Conservation (phyloP, 1,284 basidiomycete genomes). For the Boletus mariae region DNA sequence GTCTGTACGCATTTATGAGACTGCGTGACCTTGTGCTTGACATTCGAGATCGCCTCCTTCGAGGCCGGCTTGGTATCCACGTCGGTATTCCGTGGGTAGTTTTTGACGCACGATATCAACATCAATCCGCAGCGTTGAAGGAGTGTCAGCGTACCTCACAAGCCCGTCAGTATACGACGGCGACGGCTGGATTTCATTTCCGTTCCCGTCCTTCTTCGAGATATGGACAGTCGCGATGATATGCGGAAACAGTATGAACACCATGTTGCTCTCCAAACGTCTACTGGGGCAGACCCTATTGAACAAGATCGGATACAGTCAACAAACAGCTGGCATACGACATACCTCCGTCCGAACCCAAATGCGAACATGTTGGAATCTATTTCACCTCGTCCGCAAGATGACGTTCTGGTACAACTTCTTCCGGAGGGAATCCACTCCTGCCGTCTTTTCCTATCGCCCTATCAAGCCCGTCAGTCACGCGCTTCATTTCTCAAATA, state of each 20-base stretch:
- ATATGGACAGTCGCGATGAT: conserved; percentile 15
- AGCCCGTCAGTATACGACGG: conserved; percentile 12
- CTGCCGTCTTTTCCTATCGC: conserved; percentile 17
- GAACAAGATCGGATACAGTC: background rate
- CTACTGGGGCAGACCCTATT: conserved; percentile 20
- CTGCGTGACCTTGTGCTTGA: background rate
- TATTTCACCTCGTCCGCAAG: conserved; percentile 3
- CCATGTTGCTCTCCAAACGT: conserved; percentile 16
- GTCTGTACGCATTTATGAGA: too few relatives aligned
- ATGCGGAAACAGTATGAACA: conserved; percentile 17
- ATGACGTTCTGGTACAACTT: conserved; percentile 18
- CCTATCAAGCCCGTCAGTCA: conserved; percentile 4
- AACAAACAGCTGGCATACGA: background rate
- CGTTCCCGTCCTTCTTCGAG: conserved; percentile 10
- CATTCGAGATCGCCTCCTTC: background rate
- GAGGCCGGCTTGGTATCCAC: conserved; percentile 13
- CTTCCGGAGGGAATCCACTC: conserved; percentile 19
- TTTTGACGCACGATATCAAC: background rate
- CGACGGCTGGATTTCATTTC: conserved; percentile 7
- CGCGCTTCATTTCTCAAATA: background rate
- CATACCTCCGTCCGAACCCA: conserved; percentile 19
- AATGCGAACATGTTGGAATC: conserved; percentile 19
- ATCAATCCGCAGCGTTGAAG: background rate
- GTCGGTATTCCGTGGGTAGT: conserved; percentile 1
- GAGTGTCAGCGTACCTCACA: conserved; percentile 11